phyloP scores from a whole-genome alignment of 2,329 filamentous ascomycete genomes.

The Exophiala lecanii-corni region DNA sequence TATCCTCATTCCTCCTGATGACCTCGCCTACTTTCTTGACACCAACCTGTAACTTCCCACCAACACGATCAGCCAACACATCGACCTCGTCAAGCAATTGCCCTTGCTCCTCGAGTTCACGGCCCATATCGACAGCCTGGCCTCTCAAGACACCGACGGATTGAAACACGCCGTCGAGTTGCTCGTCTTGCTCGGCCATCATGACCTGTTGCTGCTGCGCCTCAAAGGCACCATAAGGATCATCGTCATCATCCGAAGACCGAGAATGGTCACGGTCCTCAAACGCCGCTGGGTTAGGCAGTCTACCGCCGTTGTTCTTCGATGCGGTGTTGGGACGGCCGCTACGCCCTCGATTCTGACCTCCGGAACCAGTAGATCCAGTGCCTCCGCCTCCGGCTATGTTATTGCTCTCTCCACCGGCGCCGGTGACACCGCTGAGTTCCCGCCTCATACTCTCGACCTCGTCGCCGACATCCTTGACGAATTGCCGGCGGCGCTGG shows the following conservation, averaged over 20 bases:
- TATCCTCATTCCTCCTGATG: slow-evolving; percentile 85
- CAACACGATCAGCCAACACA: slow-evolving; percentile 77
- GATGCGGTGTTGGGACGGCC: not conserved
- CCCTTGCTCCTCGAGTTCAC: slow-evolving; percentile 90
- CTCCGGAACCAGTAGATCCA: too few species aligned
- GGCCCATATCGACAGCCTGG: slow-evolving; percentile 93
- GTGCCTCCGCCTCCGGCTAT: not conserved
- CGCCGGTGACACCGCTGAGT: slow-evolving; percentile 53
- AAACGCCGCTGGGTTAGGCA: slow-evolving; percentile 24
- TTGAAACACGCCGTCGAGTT: slow-evolving; percentile 85
- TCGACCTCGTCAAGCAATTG: slow-evolving; percentile 86
- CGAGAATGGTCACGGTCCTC: slow-evolving; percentile 40
- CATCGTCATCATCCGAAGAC: slow-evolving; percentile 47
- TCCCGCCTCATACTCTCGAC: slow-evolving; percentile 85
- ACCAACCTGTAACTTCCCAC: slow-evolving; percentile 76
- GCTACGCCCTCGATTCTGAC: too few species aligned
- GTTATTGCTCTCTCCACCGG: slow-evolving; percentile 30
- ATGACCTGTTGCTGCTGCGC: slow-evolving; percentile 86
- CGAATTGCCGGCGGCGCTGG: slow-evolving; percentile 69
- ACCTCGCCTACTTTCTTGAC: slow-evolving; percentile 82
- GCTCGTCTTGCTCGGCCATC: slow-evolving; percentile 91
- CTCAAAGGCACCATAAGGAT: slow-evolving; percentile 77
- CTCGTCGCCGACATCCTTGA: slow-evolving; percentile 84
- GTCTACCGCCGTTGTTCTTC: not conserved
- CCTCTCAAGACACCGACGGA: slow-evolving; percentile 86